These are phyloP conservation scores for Dothidotthia symphoricarpi DNA, from an alignment of 2,329 filamentous ascomycete species.

Conservation along the genomic window DNA sequence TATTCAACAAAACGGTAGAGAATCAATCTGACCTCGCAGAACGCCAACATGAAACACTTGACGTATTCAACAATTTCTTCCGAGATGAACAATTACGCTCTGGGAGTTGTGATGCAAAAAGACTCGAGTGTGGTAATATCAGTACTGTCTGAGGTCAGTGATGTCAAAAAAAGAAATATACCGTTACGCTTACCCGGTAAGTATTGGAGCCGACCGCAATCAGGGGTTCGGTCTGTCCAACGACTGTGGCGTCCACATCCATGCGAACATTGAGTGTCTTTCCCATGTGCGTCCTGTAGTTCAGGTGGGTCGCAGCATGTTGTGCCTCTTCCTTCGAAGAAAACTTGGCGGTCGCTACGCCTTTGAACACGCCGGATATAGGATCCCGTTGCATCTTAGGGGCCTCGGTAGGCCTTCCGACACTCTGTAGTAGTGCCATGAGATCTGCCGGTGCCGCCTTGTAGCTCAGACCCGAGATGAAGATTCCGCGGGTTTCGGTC, in stretches of 20 bases:
- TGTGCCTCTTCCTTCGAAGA: constrained; percentile 32
- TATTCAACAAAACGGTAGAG: too few species aligned
- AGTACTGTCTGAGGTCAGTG: constrained; percentile 17
- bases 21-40: too few species aligned
- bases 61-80: too few species aligned
- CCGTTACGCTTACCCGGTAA: constrained; percentile 16
- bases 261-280: constrained; percentile 35
- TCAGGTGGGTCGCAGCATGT: constrained; percentile 27
- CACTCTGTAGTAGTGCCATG: constrained; percentile 23
- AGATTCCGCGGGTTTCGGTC: constrained; percentile 41
- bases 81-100: too few species aligned
- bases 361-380: constrained; percentile 29
- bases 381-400: constrained; percentile 25
- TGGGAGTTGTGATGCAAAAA: neutral
- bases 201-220: constrained; percentile 11
- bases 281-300: constrained; percentile 30
- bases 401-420: constrained; percentile 25
- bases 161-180: neutral
- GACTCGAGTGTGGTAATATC: neutral
- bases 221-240: constrained; percentile 30
- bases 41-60: too few species aligned
- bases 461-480: constrained; percentile 36
- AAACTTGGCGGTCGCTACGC: constrained; percentile 36
- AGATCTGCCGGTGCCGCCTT: constrained; percentile 28
- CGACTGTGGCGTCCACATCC: constrained; percentile 35